Conservation (phyloP, 2,329 filamentous ascomycete genomes). For the Aspergillus japonicus region DNA sequence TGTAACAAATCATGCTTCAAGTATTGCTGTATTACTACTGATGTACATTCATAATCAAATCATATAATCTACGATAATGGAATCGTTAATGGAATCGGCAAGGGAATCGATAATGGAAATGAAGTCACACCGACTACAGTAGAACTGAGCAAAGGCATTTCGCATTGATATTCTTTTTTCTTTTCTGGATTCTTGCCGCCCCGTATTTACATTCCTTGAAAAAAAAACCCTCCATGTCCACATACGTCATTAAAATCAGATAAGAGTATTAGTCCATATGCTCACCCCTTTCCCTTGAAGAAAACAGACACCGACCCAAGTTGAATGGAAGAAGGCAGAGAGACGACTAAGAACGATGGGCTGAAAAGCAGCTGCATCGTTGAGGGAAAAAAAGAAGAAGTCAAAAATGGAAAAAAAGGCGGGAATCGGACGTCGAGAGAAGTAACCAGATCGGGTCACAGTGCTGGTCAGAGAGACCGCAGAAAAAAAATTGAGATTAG, state of each 20-base stretch:
- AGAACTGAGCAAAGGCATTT: not conserved
- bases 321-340: slow-evolving; percentile 11
- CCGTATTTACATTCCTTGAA: slow-evolving; percentile 36
- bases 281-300: slow-evolving; percentile 21
- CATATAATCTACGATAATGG: not conserved
- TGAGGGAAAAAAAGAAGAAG: not conserved
- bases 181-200: slow-evolving; percentile 23
- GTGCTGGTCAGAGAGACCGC: not conserved
- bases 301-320: slow-evolving; percentile 16
- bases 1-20: too few relatives aligned
- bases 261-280: slow-evolving; percentile 28
- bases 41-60: not conserved
- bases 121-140: not conserved
- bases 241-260: slow-evolving; percentile 38
- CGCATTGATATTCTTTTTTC: not conserved
- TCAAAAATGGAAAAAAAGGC: not conserved
- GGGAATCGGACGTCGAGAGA: not conserved
- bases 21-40: not conserved
- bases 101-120: too few relatives aligned
- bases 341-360: slow-evolving; percentile 13
- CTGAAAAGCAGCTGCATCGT: not conserved
- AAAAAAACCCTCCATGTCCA: slow-evolving; percentile 20
- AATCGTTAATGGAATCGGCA: not conserved
- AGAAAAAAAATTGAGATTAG: slow-evolving; percentile 1
- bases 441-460: slow-evolving; percentile 5